phyloP scores from a whole-genome alignment of 2,329 filamentous ascomycete species.

The Aciculosporium take region DNA sequence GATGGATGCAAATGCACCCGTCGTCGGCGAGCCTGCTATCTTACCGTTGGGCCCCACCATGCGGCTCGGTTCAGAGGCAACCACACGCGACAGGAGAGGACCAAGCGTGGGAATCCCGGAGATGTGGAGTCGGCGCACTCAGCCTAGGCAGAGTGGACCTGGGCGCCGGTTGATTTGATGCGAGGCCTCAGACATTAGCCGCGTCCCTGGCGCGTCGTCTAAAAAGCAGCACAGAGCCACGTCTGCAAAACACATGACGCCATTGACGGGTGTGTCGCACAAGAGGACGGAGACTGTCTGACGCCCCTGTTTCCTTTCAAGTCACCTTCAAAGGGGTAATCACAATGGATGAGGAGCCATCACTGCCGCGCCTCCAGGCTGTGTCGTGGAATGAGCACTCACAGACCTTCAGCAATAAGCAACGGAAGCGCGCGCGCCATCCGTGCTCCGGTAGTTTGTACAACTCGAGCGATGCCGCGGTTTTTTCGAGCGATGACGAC shows the following conservation, averaged over 20 bases:
- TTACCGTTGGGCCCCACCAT: conserved; percentile 1
- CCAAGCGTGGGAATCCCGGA: not conserved
- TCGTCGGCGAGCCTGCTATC: not conserved
- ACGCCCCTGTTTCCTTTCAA: not conserved
- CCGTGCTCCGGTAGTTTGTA: conserved; percentile 19
- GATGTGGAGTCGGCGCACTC: not conserved
- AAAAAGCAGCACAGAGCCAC: not conserved
- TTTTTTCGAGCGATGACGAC: conserved; percentile 62
- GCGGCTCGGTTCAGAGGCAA: too few relatives aligned
- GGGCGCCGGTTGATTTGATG: not conserved
- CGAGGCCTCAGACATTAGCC: not conserved
- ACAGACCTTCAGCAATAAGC: conserved; percentile 24
- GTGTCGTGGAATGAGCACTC: conserved; percentile 25
- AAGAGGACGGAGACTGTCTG: not conserved
- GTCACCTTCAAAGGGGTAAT: not conserved
- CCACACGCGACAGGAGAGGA: not conserved
- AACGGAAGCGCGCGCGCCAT: conserved; percentile 25
- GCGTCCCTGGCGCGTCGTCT: conserved; percentile 3
- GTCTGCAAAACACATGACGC: not conserved
- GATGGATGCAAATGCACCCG: not conserved
- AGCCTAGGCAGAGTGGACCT: conserved; percentile 2
- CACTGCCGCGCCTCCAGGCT: conserved; percentile 25
- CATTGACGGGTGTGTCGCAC: not conserved
- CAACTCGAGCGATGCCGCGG: conserved; percentile 55
- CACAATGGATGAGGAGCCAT: conserved; percentile 26